Evolutionary conservation across 768 basidiomycete species (phyloP).

Genomic region (Hebeloma cylindrosporum): DNA sequence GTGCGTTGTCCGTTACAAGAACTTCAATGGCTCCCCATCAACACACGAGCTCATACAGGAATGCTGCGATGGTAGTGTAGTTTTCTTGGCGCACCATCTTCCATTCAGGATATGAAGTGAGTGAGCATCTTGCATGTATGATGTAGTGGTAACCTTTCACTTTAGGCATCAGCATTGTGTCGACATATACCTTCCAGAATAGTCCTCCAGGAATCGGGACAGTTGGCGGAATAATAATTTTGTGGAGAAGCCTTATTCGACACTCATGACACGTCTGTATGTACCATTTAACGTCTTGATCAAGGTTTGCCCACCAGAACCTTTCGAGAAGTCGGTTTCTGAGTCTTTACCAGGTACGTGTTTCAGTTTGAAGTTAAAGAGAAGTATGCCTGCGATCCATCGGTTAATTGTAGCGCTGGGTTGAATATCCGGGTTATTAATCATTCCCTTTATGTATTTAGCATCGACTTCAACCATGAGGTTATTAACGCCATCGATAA

Average conservation of each 20-base stretch:
- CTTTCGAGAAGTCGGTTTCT: too few species aligned
- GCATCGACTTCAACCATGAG: slow-evolving; percentile 3
- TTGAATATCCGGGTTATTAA: slow-evolving; percentile 6
- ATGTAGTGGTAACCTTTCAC: background rate
- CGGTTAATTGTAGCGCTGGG: too few species aligned
- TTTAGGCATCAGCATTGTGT: slow-evolving; percentile 36
- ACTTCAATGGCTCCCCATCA: background rate
- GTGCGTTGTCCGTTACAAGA: slow-evolving; percentile 1
- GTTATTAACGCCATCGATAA: background rate
- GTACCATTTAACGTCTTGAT: slow-evolving; percentile 5
- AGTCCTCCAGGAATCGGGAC: slow-evolving; percentile 22
- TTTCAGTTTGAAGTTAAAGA: too few species aligned
- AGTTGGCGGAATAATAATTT: slow-evolving; percentile 23
- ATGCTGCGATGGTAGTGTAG: background rate
- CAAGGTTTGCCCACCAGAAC: slow-evolving; percentile 10
- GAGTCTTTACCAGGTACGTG: too few species aligned
- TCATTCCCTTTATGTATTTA: slow-evolving; percentile 1
- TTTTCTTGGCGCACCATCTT: background rate
- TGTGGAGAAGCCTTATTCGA: slow-evolving; percentile 25
- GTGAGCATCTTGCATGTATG: background rate
- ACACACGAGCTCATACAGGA: background rate
- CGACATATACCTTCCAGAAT: slow-evolving; percentile 29
- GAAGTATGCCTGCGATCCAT: too few species aligned
- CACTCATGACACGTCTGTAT: slow-evolving; percentile 36
- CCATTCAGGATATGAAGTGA: background rate